phyloP scores from a whole-genome alignment of 257 asterid genomes.

The Fraxinus cuspidata region DNA sequence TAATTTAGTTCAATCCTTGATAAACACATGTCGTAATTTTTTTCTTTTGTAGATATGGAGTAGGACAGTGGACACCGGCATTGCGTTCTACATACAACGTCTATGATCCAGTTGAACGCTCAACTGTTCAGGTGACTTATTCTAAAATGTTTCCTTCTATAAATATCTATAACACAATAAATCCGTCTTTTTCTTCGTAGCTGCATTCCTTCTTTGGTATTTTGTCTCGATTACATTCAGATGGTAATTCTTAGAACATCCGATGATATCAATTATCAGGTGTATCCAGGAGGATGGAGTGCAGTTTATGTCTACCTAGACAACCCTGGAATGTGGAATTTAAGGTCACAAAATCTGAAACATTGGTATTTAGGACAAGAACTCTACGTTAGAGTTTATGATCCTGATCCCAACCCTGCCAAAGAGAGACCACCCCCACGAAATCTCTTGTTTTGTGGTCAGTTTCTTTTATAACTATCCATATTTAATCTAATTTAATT shows the following conservation, averaged over 20 bases:
- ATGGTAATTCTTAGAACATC: not conserved
- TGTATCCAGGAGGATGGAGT: constrained; percentile 29
- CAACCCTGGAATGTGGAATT: constrained; percentile 37
- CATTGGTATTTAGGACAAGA: constrained; percentile 35
- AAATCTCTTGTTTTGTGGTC: constrained; percentile 29
- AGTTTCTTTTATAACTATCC: not conserved
- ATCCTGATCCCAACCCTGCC: constrained; percentile 31
- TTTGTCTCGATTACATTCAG: not conserved
- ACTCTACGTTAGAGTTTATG: constrained; percentile 24
- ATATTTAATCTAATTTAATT: no score
- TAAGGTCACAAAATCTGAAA: constrained; percentile 29
- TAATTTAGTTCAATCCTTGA: no score
- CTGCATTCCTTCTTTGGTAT: not conserved
- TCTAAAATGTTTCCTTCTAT: no score
- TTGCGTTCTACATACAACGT: constrained; percentile 37
- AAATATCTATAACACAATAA: no score
- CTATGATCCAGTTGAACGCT: constrained; percentile 45
- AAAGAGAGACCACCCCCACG: constrained; percentile 28
- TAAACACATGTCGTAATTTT: no score
- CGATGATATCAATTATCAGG: not conserved
- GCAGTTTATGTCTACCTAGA: constrained; percentile 29
- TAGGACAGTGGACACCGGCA: constrained; percentile 46
- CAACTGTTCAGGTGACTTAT: constrained; percentile 21
- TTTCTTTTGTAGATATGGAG: constrained; percentile 35
- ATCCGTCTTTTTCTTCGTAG: no score